Base-by-base conservation (phyloP, 2,329 filamentous ascomycete species). In the Phialophora macrospora region DNA sequence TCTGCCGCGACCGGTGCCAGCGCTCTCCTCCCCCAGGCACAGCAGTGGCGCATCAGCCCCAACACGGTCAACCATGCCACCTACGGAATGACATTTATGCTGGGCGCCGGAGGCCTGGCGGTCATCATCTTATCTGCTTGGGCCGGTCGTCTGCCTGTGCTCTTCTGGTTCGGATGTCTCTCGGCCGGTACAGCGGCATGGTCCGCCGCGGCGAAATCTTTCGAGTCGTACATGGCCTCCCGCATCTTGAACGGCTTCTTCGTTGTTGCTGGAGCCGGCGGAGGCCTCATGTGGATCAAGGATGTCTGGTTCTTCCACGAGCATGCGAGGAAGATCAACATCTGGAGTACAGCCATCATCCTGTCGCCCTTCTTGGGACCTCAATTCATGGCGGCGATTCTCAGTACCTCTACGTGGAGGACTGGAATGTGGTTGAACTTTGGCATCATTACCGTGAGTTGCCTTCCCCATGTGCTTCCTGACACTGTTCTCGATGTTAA, bases 251-350 rank as follows among this genome's bases (percentile, higher is more conserved):
- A 76, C 60, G 75, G 82, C 22, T 80, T 84, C 68, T 83, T 84
- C 72, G 78, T 77, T 38, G 82, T 81, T 4, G 79, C 71, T 9
- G 73, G 69, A 6, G 72, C 74, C 9, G 74, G 72, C 14, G 73
- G 74, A 17, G 82, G 81, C 9, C 76, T 86, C 59, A 82, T 83
- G 69, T 82, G 82, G 71, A 82, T 85, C 72, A 82, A 85, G 61
- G 85, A 87, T 73, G 79, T 86, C 64, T 88, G 85, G 77, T 87
- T 85, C 76, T 85, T 86, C 74, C 85, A 87, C 69, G 81, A 87
- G 67, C 77, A 83, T 41, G 73, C 77, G 3, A 60, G 68, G 11
- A 71, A 71, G 58, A 79, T 79, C 71, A 78, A 77, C 59, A 72
- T 78, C 48, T 78, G 77, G 81, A 74, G 73, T 11, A 74, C 73